Conservation (phyloP, 139 green algal genomes). For the Spirogloea muscicola region DNA sequence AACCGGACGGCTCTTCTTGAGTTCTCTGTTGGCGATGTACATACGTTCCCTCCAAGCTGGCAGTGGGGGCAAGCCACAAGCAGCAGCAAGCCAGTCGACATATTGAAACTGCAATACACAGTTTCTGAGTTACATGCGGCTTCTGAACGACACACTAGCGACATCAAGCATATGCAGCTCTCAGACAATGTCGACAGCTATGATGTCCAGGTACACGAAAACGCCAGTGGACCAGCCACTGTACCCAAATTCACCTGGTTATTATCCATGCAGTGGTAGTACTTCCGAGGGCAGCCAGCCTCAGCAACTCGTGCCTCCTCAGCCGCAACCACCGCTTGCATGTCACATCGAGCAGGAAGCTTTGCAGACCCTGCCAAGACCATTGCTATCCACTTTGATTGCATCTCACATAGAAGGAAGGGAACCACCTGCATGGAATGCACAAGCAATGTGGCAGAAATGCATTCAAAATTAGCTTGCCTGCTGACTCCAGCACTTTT, state of each 20-base stretch:
- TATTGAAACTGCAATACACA: constrained; percentile 36
- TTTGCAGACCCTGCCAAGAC: not conserved
- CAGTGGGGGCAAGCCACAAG: not conserved
- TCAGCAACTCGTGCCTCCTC: constrained; percentile 10
- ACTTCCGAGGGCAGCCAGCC: not conserved
- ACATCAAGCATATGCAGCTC: not conserved
- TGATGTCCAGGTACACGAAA: too few relatives aligned
- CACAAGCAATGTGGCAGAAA: too few relatives aligned
- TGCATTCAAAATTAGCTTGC: too few relatives aligned
- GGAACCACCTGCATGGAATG: constrained; percentile 20
- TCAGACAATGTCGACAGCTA: not conserved
- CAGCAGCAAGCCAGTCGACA: constrained; percentile 1
- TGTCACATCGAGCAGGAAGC: constrained; percentile 12
- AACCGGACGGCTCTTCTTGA: too few relatives aligned
- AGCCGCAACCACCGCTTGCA: constrained; percentile 3
- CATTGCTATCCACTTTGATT: constrained; percentile 26
- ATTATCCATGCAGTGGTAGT: constrained; percentile 18
- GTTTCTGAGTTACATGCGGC: too few relatives aligned
- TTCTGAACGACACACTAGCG: too few relatives aligned
- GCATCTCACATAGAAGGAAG: constrained; percentile 33
- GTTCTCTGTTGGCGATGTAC: too few relatives aligned
- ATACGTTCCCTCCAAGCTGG: too few relatives aligned
- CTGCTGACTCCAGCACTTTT: too few relatives aligned
- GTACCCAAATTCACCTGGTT: constrained; percentile 14
- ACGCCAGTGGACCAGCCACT: too few relatives aligned